These are phyloP conservation scores for Globisporangium orthogonon DNA, from an alignment of 352 stramenopile species.

Conservation along the genomic window DNA sequence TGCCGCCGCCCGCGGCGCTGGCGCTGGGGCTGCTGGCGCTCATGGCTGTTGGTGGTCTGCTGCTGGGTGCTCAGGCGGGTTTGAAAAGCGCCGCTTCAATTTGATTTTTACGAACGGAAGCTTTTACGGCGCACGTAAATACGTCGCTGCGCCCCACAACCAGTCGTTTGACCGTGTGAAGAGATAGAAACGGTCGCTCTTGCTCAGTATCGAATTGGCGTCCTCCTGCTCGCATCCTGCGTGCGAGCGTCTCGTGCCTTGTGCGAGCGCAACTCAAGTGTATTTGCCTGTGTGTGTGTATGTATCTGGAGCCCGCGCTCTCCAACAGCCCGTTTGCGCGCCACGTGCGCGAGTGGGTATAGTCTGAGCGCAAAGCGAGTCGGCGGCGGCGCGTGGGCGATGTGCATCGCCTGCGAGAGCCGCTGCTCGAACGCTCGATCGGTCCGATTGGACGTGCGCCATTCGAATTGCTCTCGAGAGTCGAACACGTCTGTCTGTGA, in stretches of 20 bases:
- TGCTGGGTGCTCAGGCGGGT: neutral
- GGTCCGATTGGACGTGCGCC: conserved; percentile 11
- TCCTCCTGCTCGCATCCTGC: too few relatives aligned
- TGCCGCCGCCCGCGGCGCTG: neutral
- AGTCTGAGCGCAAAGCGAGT: conserved; percentile 70
- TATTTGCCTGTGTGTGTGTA: neutral
- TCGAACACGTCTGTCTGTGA: conserved; percentile 26
- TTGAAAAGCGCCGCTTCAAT: neutral
- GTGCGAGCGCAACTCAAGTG: too few relatives aligned
- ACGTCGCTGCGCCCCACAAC: neutral
- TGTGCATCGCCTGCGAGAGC: conserved; percentile 24
- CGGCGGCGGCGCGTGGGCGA: conserved; percentile 18
- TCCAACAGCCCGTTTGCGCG: conserved; percentile 59
- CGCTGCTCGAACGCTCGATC: conserved; percentile 23
- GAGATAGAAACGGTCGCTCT: neutral
- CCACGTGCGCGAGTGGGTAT: conserved; percentile 64
- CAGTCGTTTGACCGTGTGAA: neutral
- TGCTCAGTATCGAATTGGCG: conserved; percentile 13
- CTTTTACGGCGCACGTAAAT: neutral
- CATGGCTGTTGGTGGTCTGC: neutral
- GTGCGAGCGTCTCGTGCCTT: neutral
- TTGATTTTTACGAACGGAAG: neutral
- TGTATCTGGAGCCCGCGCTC: conserved; percentile 19
- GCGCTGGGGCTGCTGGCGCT: neutral
- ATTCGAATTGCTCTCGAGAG: conserved; percentile 22